A percentile compares a stretch with the other conserved stretches of the same genome.
Evolutionary conservation across 768 basidiomycete genomes (phyloP).

Genomic region (Trametopsis cervina): DNA sequence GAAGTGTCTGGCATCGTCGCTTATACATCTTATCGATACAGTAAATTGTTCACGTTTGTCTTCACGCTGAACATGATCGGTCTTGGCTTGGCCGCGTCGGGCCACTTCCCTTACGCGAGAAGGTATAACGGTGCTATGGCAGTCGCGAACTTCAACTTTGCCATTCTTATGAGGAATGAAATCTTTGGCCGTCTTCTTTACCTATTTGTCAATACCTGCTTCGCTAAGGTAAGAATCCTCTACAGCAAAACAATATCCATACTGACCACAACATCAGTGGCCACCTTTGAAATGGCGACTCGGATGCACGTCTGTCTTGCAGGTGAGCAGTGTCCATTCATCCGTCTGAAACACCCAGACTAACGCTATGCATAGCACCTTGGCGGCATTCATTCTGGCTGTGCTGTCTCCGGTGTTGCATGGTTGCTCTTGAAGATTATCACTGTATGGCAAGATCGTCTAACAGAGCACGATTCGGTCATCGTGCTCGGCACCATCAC

Average conservation of each 20-base stretch:
- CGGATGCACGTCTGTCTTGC: conserved; percentile 66
- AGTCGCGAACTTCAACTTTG: conserved; percentile 63
- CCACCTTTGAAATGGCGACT: conserved; percentile 66
- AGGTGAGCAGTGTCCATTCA: conserved; percentile 27
- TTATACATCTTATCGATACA: conserved; percentile 19
- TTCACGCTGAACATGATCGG: conserved; percentile 55
- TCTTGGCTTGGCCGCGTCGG: conserved; percentile 51
- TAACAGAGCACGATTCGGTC: conserved; percentile 46
- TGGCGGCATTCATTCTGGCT: conserved; percentile 75
- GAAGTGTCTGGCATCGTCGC: neutral
- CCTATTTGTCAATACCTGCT: conserved; percentile 59
- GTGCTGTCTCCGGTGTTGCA: conserved; percentile 59
- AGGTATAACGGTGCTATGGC: conserved; percentile 65
- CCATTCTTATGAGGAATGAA: conserved; percentile 77
- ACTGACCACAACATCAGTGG: conserved; percentile 39
- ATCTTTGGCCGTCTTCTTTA: conserved; percentile 76
- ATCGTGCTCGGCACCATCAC: conserved; percentile 58
- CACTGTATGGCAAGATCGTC: conserved; percentile 43
- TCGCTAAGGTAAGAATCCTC: conserved; percentile 70
- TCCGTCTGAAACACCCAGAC: conserved; percentile 6
- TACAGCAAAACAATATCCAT: conserved; percentile 1
- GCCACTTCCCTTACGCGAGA: conserved; percentile 62
- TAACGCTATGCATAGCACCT: conserved; percentile 43
- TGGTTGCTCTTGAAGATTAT: conserved; percentile 65
- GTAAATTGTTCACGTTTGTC: conserved; percentile 67